Evolutionary conservation across 192 early-diverging fungal genomes (phyloP).

Genomic region (Pilobolus umbonatus): DNA sequence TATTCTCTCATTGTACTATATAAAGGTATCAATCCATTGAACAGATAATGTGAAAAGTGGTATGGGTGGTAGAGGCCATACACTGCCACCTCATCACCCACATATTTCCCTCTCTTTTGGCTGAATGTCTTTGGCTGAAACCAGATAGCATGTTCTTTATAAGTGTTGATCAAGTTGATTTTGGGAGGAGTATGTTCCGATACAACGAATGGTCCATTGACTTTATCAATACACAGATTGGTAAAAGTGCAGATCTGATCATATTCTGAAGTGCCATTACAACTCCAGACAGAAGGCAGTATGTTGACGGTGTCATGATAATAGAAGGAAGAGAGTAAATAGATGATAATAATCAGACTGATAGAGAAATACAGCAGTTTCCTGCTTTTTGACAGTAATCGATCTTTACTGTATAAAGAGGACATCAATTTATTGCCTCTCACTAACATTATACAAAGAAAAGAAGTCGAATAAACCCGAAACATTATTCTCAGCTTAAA

Average conservation of each 20-base stretch:
- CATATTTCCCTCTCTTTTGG: slow-evolving; percentile 1
- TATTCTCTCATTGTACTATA: slow-evolving; percentile 34
- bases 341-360: too few relatives aligned
- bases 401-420: too few relatives aligned
- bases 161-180: slow-evolving; percentile 20
- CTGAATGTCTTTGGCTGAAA: slow-evolving; percentile 1
- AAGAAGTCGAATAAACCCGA: too few relatives aligned
- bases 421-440: too few relatives aligned
- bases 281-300: too few relatives aligned
- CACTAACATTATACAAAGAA: too few relatives aligned
- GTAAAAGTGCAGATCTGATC: slow-evolving; percentile 29
- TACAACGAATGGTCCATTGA: slow-evolving; percentile 19
- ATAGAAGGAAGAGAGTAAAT: too few relatives aligned
- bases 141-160: slow-evolving; percentile 15
- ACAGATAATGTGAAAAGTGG: slow-evolving; percentile 44
- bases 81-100: slow-evolving; percentile 39
- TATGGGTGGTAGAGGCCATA: slow-evolving; percentile 38
- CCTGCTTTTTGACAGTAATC: too few relatives aligned
- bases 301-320: too few relatives aligned
- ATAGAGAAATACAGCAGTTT: too few relatives aligned
- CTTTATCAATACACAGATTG: slow-evolving; percentile 30
- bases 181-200: neutral
- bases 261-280: too few relatives aligned
- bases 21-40: slow-evolving; percentile 44
- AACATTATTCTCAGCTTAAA: too few relatives aligned